Evolutionary conservation across 768 basidiomycete species (phyloP).

Genomic region (Lepiota brunneoincarnata): DNA sequence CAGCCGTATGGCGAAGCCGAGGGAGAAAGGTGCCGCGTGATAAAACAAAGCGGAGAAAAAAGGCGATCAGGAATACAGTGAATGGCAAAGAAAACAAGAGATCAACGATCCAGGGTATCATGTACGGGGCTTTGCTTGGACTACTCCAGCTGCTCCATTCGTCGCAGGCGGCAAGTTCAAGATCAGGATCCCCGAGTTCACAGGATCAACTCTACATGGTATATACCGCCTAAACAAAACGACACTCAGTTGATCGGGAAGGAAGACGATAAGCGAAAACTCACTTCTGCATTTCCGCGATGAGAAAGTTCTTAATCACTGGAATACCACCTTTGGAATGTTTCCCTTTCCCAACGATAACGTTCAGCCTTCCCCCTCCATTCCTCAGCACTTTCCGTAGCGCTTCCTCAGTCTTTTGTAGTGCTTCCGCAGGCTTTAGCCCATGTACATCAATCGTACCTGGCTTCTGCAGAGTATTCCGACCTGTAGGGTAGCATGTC

Average conservation of each 20-base stretch:
- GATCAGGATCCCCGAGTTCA: conserved; percentile 76
- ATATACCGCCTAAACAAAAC: conserved; percentile 53
- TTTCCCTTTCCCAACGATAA: conserved; percentile 74
- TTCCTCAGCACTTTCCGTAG: conserved; percentile 35
- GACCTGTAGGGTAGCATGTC: neutral
- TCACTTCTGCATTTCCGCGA: conserved; percentile 70
- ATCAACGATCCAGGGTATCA: neutral
- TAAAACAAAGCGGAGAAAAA: too few relatives aligned
- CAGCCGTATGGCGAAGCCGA: too few relatives aligned
- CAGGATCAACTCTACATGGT: conserved; percentile 64
- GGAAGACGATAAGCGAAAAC: conserved; percentile 5
- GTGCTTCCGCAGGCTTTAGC: conserved; percentile 43
- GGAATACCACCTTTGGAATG: conserved; percentile 72
- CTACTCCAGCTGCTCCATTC: neutral
- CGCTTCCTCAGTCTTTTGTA: conserved; percentile 40
- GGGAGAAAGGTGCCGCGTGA: too few relatives aligned
- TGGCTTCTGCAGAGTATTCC: conserved; percentile 26
- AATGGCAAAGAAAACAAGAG: too few relatives aligned
- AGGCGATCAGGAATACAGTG: neutral
- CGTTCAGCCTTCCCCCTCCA: conserved; percentile 30
- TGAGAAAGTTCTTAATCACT: conserved; percentile 81
- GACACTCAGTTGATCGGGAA: neutral
- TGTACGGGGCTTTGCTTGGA: neutral
- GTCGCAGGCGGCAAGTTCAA: conserved; percentile 24
- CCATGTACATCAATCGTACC: conserved; percentile 49